Base-by-base conservation (phyloP, 2,329 filamentous ascomycete species). In the Fusarium concolor region DNA sequence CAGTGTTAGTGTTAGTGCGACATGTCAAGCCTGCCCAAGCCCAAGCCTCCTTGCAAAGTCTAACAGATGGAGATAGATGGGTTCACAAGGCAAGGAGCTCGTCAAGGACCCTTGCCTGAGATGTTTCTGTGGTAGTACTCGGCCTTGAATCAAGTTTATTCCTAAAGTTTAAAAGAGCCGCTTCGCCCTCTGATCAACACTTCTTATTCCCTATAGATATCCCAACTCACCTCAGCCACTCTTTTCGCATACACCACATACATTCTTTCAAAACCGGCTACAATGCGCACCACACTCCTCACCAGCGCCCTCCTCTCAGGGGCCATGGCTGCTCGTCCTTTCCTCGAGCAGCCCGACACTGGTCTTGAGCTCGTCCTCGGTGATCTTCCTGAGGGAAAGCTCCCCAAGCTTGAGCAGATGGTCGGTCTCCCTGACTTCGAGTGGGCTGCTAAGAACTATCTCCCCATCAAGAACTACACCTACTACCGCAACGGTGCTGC, bases 401-500 rank as follows among this genome's bases (percentile, higher is more conserved):
- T 86, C 41, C 81, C 84, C 10, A 72, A 80, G 45, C 74, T 87
- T 9, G 72, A 78, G 17, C 70, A 77, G 54, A 80, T 87, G 41
- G 74, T 84, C 12, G 84, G 83, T 17, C 76, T 87, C 9, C 83
- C 81, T 2, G 85, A 87, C 76, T 87, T 87, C 67, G 83, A 87
- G 39, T 85, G 79, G 75, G 82, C 82, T 5, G 85, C 85, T 22
- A 78, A 83, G 55, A 79, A 81, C 51, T 81, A 82, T 67, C 79
- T 87, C 69, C 81, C 83, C 57, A 62, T 68, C 14, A 71, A 76
- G 22, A 81, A 84, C 70, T 87, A 84, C 75, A 85, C 84, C n/a
- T 87, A 86, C 75, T 87, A 87, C 76, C 82, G 84, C 60, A 86
- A 85, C 66, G 85, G 84, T 20, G 85, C 84, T 6, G 84, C 80